Conservation (phyloP, 768 basidiomycete genomes). For the Amanita muscaria region DNA sequence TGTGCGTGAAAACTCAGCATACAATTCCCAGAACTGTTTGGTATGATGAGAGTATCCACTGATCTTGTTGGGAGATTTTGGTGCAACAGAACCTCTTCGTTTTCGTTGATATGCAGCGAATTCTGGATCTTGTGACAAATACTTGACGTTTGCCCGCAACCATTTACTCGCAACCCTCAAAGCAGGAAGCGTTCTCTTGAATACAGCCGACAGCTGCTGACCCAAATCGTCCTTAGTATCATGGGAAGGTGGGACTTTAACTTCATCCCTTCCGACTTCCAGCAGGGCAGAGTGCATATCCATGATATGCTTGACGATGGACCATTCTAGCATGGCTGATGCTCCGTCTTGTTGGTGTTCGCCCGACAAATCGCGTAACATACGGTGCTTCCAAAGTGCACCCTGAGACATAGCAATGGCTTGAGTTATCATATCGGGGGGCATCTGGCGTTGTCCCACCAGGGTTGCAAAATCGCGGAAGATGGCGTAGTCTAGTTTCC, state of each 20-base stretch:
- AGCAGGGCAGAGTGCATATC: slow-evolving; percentile 56
- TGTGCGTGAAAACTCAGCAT: slow-evolving; percentile 53
- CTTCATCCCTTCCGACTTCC: slow-evolving; percentile 54
- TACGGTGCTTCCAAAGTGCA: slow-evolving; percentile 77
- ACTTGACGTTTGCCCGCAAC: slow-evolving; percentile 69
- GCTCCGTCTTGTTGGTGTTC: slow-evolving; percentile 24
- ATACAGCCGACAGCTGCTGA: slow-evolving; percentile 75
- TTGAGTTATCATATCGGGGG: slow-evolving; percentile 69
- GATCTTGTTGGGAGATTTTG: slow-evolving; percentile 23
- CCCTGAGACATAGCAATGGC: slow-evolving; percentile 67
- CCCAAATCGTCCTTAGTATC: slow-evolving; percentile 57
- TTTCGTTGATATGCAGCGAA: slow-evolving; percentile 25
- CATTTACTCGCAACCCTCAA: slow-evolving; percentile 86
- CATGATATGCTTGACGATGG: slow-evolving; percentile 60
- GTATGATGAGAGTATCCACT: slow-evolving; percentile 31
- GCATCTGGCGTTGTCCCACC: slow-evolving; percentile 60
- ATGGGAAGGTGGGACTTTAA: slow-evolving; percentile 45
- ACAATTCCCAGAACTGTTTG: slow-evolving; percentile 62
- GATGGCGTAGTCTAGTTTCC: slow-evolving; percentile 38
- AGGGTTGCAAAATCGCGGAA: slow-evolving; percentile 49
- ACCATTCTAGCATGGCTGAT: slow-evolving; percentile 44
- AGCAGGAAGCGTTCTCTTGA: slow-evolving; percentile 80
- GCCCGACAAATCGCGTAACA: slow-evolving; percentile 43
- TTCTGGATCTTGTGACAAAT: slow-evolving; percentile 42
- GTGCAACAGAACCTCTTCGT: not conserved